Conservation (phyloP, 331 rosid genomes). For the Arachis monticola region DNA sequence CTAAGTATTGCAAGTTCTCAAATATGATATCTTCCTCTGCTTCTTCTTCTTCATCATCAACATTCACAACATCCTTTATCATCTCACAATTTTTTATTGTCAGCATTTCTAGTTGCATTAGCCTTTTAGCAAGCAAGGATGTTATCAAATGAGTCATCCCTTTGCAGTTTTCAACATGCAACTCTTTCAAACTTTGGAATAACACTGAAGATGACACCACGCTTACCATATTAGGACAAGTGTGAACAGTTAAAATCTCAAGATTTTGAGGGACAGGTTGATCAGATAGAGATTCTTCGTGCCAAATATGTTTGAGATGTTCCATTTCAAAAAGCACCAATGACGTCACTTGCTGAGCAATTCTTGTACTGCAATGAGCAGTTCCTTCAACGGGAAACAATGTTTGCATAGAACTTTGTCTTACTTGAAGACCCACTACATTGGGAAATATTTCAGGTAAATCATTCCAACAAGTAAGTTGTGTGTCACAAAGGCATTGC, state of each 20-base stretch:
- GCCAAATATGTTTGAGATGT: constrained; percentile 26
- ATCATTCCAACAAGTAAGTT: neutral
- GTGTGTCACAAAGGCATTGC: neutral
- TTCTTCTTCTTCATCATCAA: constrained; percentile 25
- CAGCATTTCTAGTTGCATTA: neutral
- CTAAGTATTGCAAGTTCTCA: neutral
- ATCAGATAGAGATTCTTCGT: neutral
- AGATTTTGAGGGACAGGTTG: neutral
- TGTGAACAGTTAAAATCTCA: accelerated
- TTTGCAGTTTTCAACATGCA: neutral
- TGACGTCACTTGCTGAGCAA: neutral
- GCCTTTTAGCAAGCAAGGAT: constrained; percentile 28
- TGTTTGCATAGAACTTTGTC: constrained; percentile 6
- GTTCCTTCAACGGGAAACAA: neutral
- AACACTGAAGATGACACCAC: constrained; percentile 26
- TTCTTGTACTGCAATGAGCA: neutral
- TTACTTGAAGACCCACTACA: neutral
- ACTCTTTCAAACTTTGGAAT: neutral
- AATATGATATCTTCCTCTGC: constrained; percentile 30
- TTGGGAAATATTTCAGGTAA: neutral
- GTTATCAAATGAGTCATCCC: constrained; percentile 26
- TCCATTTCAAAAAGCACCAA: neutral
- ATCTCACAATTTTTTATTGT: neutral
- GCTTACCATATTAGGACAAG: neutral
- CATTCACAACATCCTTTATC: neutral